A percentile compares a stretch with the other conserved stretches of the same genome.
Evolutionary conservation across 1,284 basidiomycete species (phyloP).

Genomic region (Hemileia vastatrix): DNA sequence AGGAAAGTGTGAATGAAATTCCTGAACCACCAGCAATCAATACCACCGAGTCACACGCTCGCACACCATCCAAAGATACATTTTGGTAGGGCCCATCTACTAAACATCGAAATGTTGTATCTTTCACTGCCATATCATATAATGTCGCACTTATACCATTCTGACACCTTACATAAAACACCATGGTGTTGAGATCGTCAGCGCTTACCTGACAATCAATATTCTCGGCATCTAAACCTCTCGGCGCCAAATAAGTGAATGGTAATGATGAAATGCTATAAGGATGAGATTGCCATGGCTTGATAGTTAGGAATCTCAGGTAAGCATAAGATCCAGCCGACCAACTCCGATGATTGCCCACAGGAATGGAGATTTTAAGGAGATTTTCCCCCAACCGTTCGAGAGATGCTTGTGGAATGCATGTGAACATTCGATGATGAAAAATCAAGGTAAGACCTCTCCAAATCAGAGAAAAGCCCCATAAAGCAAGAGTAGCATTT

Average conservation of each 20-base stretch:
- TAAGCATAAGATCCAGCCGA: slow-evolving; percentile 49
- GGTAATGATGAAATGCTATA: slow-evolving; percentile 47
- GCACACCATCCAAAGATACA: slow-evolving; percentile 38
- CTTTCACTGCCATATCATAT: slow-evolving; percentile 25
- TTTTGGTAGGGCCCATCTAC: slow-evolving; percentile 49
- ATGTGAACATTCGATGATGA: slow-evolving; percentile 27
- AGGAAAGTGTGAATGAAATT: slow-evolving; percentile 38
- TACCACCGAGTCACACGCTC: slow-evolving; percentile 42
- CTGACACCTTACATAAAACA: slow-evolving; percentile 36
- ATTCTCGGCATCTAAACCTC: background rate
- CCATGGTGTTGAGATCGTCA: slow-evolving; percentile 23
- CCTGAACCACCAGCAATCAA: slow-evolving; percentile 48
- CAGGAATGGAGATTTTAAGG: slow-evolving; percentile 42
- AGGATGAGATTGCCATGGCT: slow-evolving; percentile 44
- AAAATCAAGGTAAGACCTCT: slow-evolving; percentile 3
- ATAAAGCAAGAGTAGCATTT: slow-evolving; percentile 13
- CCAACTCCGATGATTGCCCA: slow-evolving; percentile 41
- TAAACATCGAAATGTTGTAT: slow-evolving; percentile 36
- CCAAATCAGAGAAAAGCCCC: slow-evolving; percentile 11
- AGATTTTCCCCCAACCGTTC: slow-evolving; percentile 41
- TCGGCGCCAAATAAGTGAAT: background rate
- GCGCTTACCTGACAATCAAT: background rate
- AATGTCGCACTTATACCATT: slow-evolving; percentile 44
- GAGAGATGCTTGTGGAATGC: slow-evolving; percentile 35
- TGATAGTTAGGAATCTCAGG: slow-evolving; percentile 44